These are phyloP conservation scores for Komagataella populi DNA, from an alignment of 805 yeast genomes.

Conservation along the genomic window DNA sequence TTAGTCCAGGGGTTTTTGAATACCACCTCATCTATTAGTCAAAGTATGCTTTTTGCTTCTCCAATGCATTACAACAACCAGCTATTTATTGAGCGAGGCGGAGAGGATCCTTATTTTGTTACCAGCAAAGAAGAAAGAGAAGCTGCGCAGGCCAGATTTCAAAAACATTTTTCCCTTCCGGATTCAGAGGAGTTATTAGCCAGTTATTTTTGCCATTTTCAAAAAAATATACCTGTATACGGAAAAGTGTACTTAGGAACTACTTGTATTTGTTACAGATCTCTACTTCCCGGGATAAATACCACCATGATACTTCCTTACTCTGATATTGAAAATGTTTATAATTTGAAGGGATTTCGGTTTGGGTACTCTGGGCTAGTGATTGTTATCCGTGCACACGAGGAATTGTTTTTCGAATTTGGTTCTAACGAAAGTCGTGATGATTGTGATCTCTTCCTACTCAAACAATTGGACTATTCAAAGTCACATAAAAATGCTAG, in stretches of 20 bases:
- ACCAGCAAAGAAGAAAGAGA: constrained; percentile 26
- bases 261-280: constrained; percentile 62
- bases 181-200: constrained; percentile 40
- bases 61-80: constrained; percentile 47
- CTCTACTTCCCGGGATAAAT: constrained; percentile 62
- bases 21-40: constrained; percentile 2
- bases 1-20: constrained; percentile 14
- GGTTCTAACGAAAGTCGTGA: constrained; percentile 49
- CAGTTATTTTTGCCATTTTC: constrained; percentile 57
- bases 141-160: constrained; percentile 43
- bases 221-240: constrained; percentile 61
- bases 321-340: constrained; percentile 54
- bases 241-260: constrained; percentile 73
- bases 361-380: constrained; percentile 63
- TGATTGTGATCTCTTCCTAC: constrained; percentile 49
- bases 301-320: constrained; percentile 79
- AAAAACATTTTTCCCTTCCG: constrained; percentile 50
- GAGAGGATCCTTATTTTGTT: constrained; percentile 36
- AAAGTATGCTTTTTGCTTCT: constrained; percentile 37
- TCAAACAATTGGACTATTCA: constrained; percentile 33
- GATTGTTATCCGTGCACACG: constrained; percentile 58
- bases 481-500: constrained; percentile 11
- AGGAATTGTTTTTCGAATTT: constrained; percentile 69
- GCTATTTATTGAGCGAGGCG: constrained; percentile 21
- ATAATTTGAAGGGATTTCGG: constrained; percentile 53